phyloP scores from a whole-genome alignment of 2,329 filamentous ascomycete genomes.

The Fusarium hainanense region DNA sequence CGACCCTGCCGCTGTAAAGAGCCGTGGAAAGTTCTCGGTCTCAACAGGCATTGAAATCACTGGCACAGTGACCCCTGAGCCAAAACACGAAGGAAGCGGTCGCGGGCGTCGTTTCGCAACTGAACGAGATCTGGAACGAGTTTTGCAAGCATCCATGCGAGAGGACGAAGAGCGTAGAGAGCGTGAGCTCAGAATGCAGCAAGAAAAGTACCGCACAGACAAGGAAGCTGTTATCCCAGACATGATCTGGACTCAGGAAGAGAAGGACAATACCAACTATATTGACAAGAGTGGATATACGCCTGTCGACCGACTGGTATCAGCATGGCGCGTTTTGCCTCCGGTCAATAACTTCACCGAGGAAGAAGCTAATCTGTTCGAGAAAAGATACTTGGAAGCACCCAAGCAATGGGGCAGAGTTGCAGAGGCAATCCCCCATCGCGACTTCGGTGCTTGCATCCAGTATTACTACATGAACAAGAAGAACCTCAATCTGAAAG shows the following conservation, averaged over 20 bases:
- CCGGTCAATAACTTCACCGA: conserved; percentile 79
- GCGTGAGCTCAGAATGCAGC: conserved; percentile 70
- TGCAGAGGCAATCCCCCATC: conserved; percentile 72
- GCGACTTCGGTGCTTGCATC: conserved; percentile 83
- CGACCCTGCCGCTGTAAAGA: conserved; percentile 65
- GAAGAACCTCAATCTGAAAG: conserved; percentile 79
- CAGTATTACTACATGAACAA: conserved; percentile 88
- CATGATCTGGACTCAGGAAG: conserved; percentile 72
- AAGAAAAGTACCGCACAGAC: conserved; percentile 77
- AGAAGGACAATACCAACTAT: conserved; percentile 69
- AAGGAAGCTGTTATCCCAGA: conserved; percentile 81
- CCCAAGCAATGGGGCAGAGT: conserved; percentile 88
- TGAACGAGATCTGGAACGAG: conserved; percentile 78
- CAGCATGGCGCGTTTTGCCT: conserved; percentile 77
- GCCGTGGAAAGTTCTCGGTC: conserved; percentile 64
- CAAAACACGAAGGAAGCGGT: conserved; percentile 67
- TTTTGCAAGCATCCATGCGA: conserved; percentile 76
- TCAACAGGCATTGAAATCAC: conserved; percentile 50
- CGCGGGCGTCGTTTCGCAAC: conserved; percentile 70
- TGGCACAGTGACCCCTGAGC: conserved; percentile 60
- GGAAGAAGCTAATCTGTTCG: conserved; percentile 76
- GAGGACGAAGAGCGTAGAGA: conserved; percentile 78
- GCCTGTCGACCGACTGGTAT: conserved; percentile 73
- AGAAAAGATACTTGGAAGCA: conserved; percentile 77
- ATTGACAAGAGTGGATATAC: conserved; percentile 74